Evolutionary conservation across 2,329 filamentous ascomycete species (phyloP), one percentile per base, ranked within the genome.

Genomic region (Penicillium sumatraense): DNA sequence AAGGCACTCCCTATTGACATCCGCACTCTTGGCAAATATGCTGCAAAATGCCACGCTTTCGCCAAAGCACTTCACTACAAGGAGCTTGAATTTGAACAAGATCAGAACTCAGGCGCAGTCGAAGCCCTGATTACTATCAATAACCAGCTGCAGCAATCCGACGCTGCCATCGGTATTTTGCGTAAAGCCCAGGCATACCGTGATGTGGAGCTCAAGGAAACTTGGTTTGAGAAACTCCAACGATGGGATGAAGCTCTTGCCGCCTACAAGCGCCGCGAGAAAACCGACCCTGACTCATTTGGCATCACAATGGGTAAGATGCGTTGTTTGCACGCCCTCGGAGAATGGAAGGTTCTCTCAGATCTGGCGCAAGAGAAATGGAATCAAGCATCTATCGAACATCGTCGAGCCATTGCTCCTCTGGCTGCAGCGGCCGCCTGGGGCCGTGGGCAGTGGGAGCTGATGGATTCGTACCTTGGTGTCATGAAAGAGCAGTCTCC

Each of bases 261-360:
- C 42, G 96, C 95, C 45, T 98, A 98, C 70, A 90, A 95, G 66
- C 88, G 91, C 69, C 89, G 93, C 41, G 93, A 97, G 67, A 76
- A 80, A 49, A 87, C 91, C 62, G 81, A 91, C 26, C 84, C 85
- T 26, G 85, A 88, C 58, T 92, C 91, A 0, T 91, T 99, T 57
- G 95, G 98, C 57, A 91, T 99, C 51, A 92, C 96, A 29, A 98
- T 99, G 93, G 95, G 95, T 63, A 99, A 99, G 77, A 99, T 99
- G 95, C 88, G 95, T 45, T 99, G 95, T 81, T 79, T 98, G 60
- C 95, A 99, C 72, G 96, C 95, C 8, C 82, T 99, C 31, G 95
- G 95, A 58, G 95, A 99, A 74, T 99, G 95, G 95, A 96, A 98
- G 64, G 87, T 91, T 3, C 81, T 99, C 14, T 96, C 93, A 1